A percentile compares a stretch with the other conserved stretches of the same genome.
Evolutionary conservation across 371 early-diverging fungal species (phyloP).

Genomic region (Mortierella sp.): DNA sequence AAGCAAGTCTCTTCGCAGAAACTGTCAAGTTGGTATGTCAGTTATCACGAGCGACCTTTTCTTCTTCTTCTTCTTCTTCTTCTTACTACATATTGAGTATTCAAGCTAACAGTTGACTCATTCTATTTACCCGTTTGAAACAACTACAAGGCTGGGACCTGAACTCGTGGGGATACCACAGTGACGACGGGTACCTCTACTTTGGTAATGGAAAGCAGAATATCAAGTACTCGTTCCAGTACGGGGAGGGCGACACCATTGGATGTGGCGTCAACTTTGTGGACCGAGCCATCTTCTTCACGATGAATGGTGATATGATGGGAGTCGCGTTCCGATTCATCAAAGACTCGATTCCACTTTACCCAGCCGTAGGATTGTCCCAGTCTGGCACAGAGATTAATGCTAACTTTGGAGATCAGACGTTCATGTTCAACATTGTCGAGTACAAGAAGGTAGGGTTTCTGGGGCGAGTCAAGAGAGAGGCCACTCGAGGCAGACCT

Average conservation of each 20-base stretch:
- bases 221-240: conserved; percentile 29
- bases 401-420: conserved; percentile 52
- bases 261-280: conserved; percentile 52
- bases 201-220: conserved; percentile 49
- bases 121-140: neutral
- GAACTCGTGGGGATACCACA: conserved; percentile 50
- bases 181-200: conserved; percentile 43
- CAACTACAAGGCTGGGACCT: conserved; percentile 38
- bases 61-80: neutral
- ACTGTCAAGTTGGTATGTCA: conserved; percentile 45
- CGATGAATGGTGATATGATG: conserved; percentile 42
- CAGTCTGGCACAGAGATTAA: conserved; percentile 49
- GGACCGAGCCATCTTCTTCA: conserved; percentile 40
- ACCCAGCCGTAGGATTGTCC: conserved; percentile 46
- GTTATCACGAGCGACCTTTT: neutral
- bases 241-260: conserved; percentile 33
- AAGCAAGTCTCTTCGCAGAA: conserved; percentile 45
- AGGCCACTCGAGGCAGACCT: neutral
- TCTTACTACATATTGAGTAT: neutral
- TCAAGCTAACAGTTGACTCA: neutral
- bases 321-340: conserved; percentile 48
- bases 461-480: too few species aligned
- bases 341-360: conserved; percentile 45
- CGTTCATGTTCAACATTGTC: conserved; percentile 45
- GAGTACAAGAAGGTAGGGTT: conserved; percentile 51